Evolutionary conservation across 2,329 filamentous ascomycete species (phyloP), one percentile per base, ranked within the genome.

Genomic region (Penicillium sp.): DNA sequence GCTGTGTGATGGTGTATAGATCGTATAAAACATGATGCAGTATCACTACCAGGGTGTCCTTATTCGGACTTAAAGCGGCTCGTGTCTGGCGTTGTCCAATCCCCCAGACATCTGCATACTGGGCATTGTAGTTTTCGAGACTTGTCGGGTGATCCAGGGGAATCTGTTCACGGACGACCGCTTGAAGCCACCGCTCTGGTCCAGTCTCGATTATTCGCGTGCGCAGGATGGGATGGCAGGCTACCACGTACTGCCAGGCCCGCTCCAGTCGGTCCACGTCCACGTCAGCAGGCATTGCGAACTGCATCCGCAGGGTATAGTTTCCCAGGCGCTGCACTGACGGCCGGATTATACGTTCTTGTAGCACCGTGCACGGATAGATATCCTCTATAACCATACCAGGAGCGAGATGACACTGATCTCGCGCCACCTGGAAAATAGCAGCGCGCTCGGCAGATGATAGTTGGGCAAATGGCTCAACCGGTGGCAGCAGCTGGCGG

Each of bases 201-300:
- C 85, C 81, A 1, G 94, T 71, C 60, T 84, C 80, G 0, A 83
- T 65, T 63, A 97, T 96, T 0, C 77, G 80, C 0, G 91, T 94
- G 16, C 91, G 83, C 9, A 96, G 74, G 24, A 96, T 89, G 0
- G 90, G 84, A 6, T 86, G 85, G 1, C 69, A 69, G 3, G 74
- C 67, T 26, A 89, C 73, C 0, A 91, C 83, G 0, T 66, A 67
- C 5, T 69, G 67, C 83, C 90, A 91, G 0, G 90, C 88, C 1
- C 67, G 52, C 35, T 79, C 77, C 0, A 96, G 76, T 48, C 65
- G 78, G 0, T 73, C 60, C 0, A 85, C 30, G 63, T 94, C 79
- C 1, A 86, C 76, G 0, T 73, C 69, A 0, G 75, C 61, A 0
- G 73, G 66, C 2, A 97, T 61, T 60, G 84, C 80, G 23, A 95